Evolutionary conservation across 495 filamentous ascomycete species (phyloP).

Genomic region (Trichoderma erinaceum): DNA sequence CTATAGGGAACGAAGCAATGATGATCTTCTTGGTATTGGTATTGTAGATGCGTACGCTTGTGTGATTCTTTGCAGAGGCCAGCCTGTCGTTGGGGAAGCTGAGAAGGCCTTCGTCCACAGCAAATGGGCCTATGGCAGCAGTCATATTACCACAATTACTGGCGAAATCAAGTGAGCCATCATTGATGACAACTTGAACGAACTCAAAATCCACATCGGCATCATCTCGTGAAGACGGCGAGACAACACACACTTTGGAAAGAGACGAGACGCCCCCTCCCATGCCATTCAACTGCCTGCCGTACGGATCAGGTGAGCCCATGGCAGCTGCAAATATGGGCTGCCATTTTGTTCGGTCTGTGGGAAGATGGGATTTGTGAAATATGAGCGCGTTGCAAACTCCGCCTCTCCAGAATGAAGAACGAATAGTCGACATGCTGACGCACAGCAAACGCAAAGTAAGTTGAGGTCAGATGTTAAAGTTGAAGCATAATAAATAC

Average conservation of each 20-base stretch:
- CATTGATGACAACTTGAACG: constrained; percentile 48
- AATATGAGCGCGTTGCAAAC: constrained; percentile 56
- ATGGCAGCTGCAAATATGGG: constrained; percentile 48
- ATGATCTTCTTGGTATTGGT: constrained; percentile 29
- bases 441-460: not conserved
- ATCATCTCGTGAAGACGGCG: constrained; percentile 32
- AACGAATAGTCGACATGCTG: not conserved
- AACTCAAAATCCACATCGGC: constrained; percentile 59
- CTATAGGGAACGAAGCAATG: constrained; percentile 36
- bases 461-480: not conserved
- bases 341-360: constrained; percentile 37
- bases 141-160: constrained; percentile 63
- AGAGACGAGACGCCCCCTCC: constrained; percentile 56
- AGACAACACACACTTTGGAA: constrained; percentile 56
- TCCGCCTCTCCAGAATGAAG: constrained; percentile 55
- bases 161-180: constrained; percentile 48
- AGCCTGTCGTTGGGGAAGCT: not conserved
- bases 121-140: constrained; percentile 53
- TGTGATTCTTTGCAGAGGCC: constrained; percentile 22
- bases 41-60: constrained; percentile 21
- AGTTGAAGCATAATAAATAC: too few relatives aligned
- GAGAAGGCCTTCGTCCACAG: constrained; percentile 44
- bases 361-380: constrained; percentile 41
- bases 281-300: constrained; percentile 55
- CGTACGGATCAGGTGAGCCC: constrained; percentile 53